Base-by-base conservation (phyloP, 2,329 filamentous ascomycete species). In the Metarhizium guizhouense region DNA sequence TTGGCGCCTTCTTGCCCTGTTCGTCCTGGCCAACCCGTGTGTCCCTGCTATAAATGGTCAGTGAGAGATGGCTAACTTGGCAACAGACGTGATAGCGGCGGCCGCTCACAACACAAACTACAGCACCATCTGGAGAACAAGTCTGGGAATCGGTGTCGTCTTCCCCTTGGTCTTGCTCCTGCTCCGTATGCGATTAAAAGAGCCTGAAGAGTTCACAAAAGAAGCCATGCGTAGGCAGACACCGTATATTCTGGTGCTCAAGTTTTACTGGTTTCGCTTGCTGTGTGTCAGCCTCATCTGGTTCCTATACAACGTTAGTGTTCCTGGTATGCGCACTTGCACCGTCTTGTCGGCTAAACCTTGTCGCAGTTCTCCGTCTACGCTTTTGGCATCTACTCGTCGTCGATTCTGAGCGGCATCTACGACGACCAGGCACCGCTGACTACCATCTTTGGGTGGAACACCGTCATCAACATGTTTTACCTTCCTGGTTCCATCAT, bases 381-480 rank as follows among this genome's bases (percentile, higher is more conserved):
- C 68, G 86, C 87, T 0, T 96, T 96, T 67, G 81, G 87, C 53
- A 90, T 96, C 64, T 96, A 94, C 74, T 88, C 87, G 0, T 85
- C 86, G 0, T 80, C 84, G 1, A 93, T 95, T 64, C 73, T 95
- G 0, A 70, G 74, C 48, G 84, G 82, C 57, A 79, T 90, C 32
- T 83, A 86, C 47, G 80, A 82, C 13, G 65, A 76, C 0, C 63
- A 67, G 5, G 76, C 82, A 0, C 80, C 86, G 0, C 74, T 95
- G 2, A 92, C 89, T 65, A 87, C 87, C 59, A 74, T 84, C 13
- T 92, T 96, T 58, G 92, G 90, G 43, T 96, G 90, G 90, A 90
- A 89, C 67, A 90, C 87, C 0, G 79, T 96, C 43, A 83, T 95
- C 74, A 95, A 94, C 68, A 74, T 90, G 59, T 96, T 96, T 71